Base-by-base conservation (phyloP, 2,329 filamentous ascomycete genomes). In the Aspergillus niger region DNA sequence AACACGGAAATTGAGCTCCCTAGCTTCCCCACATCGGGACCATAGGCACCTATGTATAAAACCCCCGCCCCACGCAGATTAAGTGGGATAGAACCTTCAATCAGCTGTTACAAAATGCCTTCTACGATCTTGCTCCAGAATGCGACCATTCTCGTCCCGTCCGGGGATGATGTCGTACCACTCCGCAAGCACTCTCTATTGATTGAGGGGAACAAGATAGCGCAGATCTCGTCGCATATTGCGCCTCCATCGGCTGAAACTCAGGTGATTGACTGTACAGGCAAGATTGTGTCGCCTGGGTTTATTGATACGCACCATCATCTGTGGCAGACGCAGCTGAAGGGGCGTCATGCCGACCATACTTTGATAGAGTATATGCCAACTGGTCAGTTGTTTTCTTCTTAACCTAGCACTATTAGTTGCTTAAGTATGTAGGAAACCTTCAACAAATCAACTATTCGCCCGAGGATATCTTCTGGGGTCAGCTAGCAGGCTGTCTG, bases 401-500 rank as follows among this genome's bases (percentile, higher is more conserved):
- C 20, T 17, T 20, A 26, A 8, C 20, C 15, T 5, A 5, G 15
- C 3, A 49, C 2, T 6, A 2, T 8, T 11, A 32, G 11, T 55
- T 49, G 38, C 36, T 8, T n/a, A 47, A 22, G 4, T 39, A 20
- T 15, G 8, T 36, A 67, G 67, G 65, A 10, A 66, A 67, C n/a
- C 52, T 65, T 39, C 65, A 67, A 52, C 41, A 56, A 47, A 43
- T 58, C 24, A 65, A 66, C 38, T 80, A 77, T 62, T 67, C 62
- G 3, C 67, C 77, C 2, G 70, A 78, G 2, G 82, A 84, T 58
- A 67, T 81, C 3, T 83, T 81, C 67, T 80, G 80, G 74, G 79
- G 79, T n/a, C 68, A 69, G 36, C 59, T 72, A 2, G 65, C 51
- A 8, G 69, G 68, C 10, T 67, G 63, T 44, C 57, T 69, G 0